Evolutionary conservation across 2,329 filamentous ascomycete genomes (phyloP).

Genomic region (Penicillium crustosum): DNA sequence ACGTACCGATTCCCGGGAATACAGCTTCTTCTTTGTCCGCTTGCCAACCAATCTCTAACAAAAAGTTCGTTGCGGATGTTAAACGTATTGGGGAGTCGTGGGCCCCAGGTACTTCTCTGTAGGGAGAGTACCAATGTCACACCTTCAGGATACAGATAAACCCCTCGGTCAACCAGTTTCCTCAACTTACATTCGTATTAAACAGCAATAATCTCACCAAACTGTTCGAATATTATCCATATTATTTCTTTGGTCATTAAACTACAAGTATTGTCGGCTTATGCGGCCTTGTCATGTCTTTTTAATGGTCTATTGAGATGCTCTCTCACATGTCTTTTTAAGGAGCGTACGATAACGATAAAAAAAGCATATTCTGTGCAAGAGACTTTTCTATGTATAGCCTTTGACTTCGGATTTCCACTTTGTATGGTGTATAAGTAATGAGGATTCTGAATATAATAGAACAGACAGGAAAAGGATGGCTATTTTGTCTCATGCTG

Average conservation of each 20-base stretch:
- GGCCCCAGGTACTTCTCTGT: constrained; percentile 69
- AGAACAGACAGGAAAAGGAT: background rate
- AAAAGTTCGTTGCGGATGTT: constrained; percentile 77
- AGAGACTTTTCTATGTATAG: too few species aligned
- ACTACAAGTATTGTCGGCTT: too few species aligned
- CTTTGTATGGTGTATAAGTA: background rate
- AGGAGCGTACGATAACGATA: too few species aligned
- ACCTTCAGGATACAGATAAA: background rate
- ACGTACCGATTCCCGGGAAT: constrained; percentile 59
- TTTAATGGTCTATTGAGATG: too few species aligned
- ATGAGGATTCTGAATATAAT: background rate
- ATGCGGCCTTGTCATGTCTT: too few species aligned
- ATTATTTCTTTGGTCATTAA: background rate
- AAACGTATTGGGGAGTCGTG: constrained; percentile 81
- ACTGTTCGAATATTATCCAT: background rate
- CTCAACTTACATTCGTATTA: background rate
- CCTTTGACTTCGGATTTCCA: background rate
- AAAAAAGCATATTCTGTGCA: too few species aligned
- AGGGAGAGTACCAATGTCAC: constrained; percentile 52
- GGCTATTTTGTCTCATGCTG: background rate
- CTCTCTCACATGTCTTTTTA: too few species aligned
- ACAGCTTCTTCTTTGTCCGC: constrained; percentile 43
- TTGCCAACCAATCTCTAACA: constrained; percentile 72
- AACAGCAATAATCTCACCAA: constrained; percentile 52
- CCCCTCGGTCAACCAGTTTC: too few species aligned